phyloP scores from a whole-genome alignment of 2,329 filamentous ascomycete genomes.

The Penicillium sp. region DNA sequence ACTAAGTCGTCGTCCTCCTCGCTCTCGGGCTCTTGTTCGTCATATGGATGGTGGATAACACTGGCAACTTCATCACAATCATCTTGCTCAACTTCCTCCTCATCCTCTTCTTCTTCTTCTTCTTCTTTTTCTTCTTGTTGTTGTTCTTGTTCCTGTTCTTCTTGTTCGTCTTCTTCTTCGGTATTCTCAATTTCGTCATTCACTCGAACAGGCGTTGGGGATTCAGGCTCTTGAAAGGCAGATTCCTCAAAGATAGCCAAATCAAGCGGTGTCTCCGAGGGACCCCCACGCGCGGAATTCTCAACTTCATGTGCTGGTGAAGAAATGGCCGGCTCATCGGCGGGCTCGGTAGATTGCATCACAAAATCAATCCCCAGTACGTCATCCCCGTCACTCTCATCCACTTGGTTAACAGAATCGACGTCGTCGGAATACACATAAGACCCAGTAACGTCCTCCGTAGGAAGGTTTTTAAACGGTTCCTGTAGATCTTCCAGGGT shows the following conservation, averaged over 20 bases:
- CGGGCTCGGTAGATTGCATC: background rate
- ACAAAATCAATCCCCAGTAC: background rate
- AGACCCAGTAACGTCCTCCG: background rate
- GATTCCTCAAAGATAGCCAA: background rate
- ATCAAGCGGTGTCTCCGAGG: background rate
- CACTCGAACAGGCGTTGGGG: background rate
- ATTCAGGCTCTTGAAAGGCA: background rate
- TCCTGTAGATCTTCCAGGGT: constrained; percentile 19
- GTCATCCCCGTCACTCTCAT: background rate
- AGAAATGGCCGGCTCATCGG: background rate
- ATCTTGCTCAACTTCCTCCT: background rate
- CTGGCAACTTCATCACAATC: background rate
- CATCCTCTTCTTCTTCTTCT: background rate
- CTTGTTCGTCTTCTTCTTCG: background rate
- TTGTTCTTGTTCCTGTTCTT: background rate
- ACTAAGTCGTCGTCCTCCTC: constrained; percentile 19
- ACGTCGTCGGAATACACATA: background rate
- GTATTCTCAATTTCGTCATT: background rate
- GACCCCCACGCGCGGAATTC: background rate
- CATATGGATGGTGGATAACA: background rate
- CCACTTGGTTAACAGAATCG: background rate
- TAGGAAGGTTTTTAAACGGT: constrained; percentile 9
- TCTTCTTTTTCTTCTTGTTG: background rate
- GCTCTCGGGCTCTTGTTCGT: constrained; percentile 17
- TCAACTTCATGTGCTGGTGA: background rate